Percentiles rank a stretch among this genome's conserved stretches.
phyloP scores from a whole-genome alignment of 116 monocot genomes.

The Iris pallida region DNA sequence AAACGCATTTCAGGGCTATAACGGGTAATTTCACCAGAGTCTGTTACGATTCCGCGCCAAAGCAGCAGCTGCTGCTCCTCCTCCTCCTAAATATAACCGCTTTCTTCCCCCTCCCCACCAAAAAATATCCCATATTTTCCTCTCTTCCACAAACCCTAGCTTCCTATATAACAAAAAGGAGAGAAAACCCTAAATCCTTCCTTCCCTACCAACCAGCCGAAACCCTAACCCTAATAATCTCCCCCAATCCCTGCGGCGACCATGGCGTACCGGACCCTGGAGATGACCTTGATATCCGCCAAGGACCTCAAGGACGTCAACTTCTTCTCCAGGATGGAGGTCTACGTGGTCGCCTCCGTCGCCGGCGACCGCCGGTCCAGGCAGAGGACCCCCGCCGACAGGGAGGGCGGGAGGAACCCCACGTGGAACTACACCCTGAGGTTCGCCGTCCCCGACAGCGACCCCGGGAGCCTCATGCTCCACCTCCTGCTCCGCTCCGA shows the following conservation, averaged over 20 bases:
- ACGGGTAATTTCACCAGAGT: too few species aligned
- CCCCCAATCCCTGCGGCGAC: too few species aligned
- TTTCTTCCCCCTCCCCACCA: too few species aligned
- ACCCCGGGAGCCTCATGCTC: conserved; percentile 15
- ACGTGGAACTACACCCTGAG: conserved; percentile 41
- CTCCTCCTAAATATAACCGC: too few species aligned
- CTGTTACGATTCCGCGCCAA: too few species aligned
- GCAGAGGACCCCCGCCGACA: conserved; percentile 53
- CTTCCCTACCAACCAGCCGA: not conserved
- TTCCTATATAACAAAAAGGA: not conserved
- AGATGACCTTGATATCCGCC: conserved; percentile 86
- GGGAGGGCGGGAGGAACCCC: conserved; percentile 47
- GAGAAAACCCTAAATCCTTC: not conserved
- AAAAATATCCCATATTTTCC: too few species aligned
- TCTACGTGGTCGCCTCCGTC: conserved; percentile 69
- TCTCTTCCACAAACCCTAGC: too few species aligned
- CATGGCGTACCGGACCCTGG: conserved; percentile 50
- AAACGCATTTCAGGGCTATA: too few species aligned
- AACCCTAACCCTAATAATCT: too few species aligned
- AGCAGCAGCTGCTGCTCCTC: too few species aligned
- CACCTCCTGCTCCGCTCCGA: conserved; percentile 49
- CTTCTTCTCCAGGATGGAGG: conserved; percentile 65
- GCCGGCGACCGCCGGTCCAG: conserved; percentile 40
- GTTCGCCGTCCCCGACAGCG: conserved; percentile 29
- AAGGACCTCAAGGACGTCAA: conserved; percentile 76